Evolutionary conservation across 2,329 filamentous ascomycete genomes (phyloP).

Genomic region (Paecilomyces fulvus): DNA sequence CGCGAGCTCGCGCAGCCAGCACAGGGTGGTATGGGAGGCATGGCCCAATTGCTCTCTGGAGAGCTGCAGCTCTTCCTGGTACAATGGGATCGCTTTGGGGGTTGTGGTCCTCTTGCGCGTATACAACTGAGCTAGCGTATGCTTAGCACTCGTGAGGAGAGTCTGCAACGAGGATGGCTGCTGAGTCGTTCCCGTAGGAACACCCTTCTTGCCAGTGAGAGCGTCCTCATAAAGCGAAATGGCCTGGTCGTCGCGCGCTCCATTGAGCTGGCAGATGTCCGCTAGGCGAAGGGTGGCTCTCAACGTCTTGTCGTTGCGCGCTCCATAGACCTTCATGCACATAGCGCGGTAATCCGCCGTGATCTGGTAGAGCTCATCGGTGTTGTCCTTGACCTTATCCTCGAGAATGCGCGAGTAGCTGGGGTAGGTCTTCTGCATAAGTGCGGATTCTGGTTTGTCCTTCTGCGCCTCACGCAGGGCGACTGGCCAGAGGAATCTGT

Average conservation of each 20-base stretch:
- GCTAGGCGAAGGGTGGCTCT: constrained; percentile 34
- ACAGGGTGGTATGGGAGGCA: constrained; percentile 39
- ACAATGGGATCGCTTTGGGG: constrained; percentile 30
- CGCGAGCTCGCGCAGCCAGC: constrained; percentile 37
- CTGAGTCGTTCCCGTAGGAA: constrained; percentile 22
- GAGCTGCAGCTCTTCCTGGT: constrained; percentile 36
- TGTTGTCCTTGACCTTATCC: constrained; percentile 34
- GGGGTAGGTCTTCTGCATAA: constrained; percentile 39
- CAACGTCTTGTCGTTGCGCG: constrained; percentile 27
- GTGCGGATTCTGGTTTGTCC: constrained; percentile 33
- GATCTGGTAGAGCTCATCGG: constrained; percentile 39
- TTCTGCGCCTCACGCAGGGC: constrained; percentile 36
- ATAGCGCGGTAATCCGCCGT: constrained; percentile 42
- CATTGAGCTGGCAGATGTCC: constrained; percentile 38
- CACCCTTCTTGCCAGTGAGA: constrained; percentile 32
- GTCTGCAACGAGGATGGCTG: constrained; percentile 15
- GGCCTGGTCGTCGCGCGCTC: constrained; percentile 38
- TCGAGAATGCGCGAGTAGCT: constrained; percentile 43
- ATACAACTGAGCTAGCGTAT: constrained; percentile 43
- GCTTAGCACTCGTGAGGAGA: constrained; percentile 40
- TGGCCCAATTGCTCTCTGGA: constrained; percentile 38
- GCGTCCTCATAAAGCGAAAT: constrained; percentile 41
- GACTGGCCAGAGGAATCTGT: constrained; percentile 40
- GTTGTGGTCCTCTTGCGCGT: constrained; percentile 31
- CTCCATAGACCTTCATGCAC: constrained; percentile 32